These are phyloP conservation scores for Apiospora saccharicola DNA, from an alignment of 2,329 filamentous ascomycete species.

Conservation along the genomic window DNA sequence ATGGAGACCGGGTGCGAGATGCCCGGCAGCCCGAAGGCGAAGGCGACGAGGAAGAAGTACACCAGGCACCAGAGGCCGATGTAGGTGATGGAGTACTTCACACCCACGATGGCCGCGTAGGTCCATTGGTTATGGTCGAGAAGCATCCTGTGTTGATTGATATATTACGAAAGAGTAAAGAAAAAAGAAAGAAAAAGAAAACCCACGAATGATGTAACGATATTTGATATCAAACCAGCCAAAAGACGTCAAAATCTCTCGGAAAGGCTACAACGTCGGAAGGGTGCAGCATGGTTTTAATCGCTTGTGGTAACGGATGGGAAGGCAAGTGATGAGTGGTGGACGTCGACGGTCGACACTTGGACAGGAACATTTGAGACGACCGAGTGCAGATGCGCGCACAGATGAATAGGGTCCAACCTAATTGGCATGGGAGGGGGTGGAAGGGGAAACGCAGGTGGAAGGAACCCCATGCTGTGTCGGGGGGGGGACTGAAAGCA, in stretches of 20 bases:
- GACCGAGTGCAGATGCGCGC: neutral
- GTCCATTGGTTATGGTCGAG: constrained; percentile 25
- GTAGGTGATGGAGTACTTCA: constrained; percentile 21
- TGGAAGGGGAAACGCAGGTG: no score
- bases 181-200: neutral
- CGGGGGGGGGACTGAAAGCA: neutral
- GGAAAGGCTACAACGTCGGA: neutral
- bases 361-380: neutral
- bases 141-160: constrained; percentile 21
- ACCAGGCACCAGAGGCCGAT: constrained; percentile 29
- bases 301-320: neutral
- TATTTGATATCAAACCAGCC: neutral
- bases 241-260: neutral
- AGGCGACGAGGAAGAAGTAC: constrained; percentile 34
- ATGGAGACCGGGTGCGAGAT: constrained; percentile 37
- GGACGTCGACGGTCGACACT: neutral
- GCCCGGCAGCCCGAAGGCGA: constrained; percentile 33
- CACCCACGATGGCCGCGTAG: neutral
- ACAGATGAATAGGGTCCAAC: neutral
- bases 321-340: neutral
- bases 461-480: neutral
- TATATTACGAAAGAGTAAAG: neutral
- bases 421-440: neutral
- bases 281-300: constrained; percentile 2
- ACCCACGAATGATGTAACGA: neutral